A percentile compares a stretch with the other conserved stretches of the same genome.
Conservation (phyloP, 139 green algal genomes). For the Tetradesmus lagerheimii region DNA sequence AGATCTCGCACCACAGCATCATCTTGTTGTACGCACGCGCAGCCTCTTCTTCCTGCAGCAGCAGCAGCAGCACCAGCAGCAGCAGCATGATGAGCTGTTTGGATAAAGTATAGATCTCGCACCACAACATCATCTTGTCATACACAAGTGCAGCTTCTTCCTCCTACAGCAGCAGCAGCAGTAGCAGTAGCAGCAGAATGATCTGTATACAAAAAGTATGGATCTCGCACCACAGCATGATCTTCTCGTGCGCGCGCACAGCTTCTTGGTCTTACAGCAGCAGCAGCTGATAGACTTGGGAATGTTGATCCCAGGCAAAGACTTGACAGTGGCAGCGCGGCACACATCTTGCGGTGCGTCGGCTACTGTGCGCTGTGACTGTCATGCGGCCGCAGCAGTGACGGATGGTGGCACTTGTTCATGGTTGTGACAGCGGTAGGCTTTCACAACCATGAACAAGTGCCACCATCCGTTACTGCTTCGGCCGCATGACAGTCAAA, state of each 20-base stretch:
- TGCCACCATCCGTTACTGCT: constrained; percentile 51
- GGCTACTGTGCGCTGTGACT: no score
- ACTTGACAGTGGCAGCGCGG: no score
- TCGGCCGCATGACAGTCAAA: neutral
- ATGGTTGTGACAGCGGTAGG: neutral
- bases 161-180: constrained; percentile 64
- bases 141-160: constrained; percentile 87
- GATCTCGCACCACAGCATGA: constrained; percentile 97
- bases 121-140: constrained; percentile 96
- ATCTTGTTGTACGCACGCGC: constrained; percentile 54
- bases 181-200: neutral
- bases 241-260: constrained; percentile 90
- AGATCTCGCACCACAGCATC: no score
- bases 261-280: constrained; percentile 77
- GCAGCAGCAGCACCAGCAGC: constrained; percentile 38
- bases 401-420: constrained; percentile 81
- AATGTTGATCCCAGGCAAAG: no score
- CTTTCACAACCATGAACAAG: constrained; percentile 80
- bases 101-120: no score
- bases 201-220: constrained; percentile 63
- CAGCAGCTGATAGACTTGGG: no score
- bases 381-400: no score
- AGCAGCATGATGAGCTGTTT: neutral
- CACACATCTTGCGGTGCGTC: no score
- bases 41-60: constrained; percentile 80